phyloP scores from a whole-genome alignment of 2,329 filamentous ascomycete genomes.

The Alternaria panax region DNA sequence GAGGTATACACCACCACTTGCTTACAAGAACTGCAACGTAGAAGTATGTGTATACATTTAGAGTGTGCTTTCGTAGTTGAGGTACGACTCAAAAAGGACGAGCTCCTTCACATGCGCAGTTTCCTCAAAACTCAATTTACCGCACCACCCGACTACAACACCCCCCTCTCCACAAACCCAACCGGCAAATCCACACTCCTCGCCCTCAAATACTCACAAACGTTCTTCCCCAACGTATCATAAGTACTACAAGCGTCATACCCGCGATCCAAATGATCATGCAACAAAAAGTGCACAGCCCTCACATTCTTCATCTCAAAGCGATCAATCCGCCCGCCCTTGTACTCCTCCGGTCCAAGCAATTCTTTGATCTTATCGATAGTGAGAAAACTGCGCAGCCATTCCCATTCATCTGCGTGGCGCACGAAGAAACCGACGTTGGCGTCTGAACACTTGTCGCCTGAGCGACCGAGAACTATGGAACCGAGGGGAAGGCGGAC shows the following conservation, averaged over 20 bases:
- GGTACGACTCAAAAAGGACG: too few relatives aligned
- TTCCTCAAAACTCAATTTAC: too few relatives aligned
- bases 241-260: constrained; percentile 55
- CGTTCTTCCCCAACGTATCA: constrained; percentile 58
- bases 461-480: constrained; percentile 44
- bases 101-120: not conserved
- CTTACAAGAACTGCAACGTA: too few relatives aligned
- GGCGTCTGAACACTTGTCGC: constrained; percentile 43
- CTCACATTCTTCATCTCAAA: constrained; percentile 50
- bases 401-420: constrained; percentile 42
- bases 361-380: constrained; percentile 35
- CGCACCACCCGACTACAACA: constrained; percentile 14
- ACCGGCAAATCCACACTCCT: constrained; percentile 57
- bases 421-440: constrained; percentile 47
- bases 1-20: too few relatives aligned
- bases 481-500: constrained; percentile 49
- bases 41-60: too few relatives aligned
- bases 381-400: constrained; percentile 39
- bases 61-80: too few relatives aligned
- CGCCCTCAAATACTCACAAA: constrained; percentile 55
- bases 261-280: constrained; percentile 57
- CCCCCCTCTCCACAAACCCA: constrained; percentile 51
- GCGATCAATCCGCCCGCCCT: constrained; percentile 46
- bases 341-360: constrained; percentile 42
- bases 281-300: constrained; percentile 54